A percentile compares a stretch with the other conserved stretches of the same genome.
phyloP scores from a whole-genome alignment of 2,329 filamentous ascomycete species.

The Colletotrichum chlorophyti region DNA sequence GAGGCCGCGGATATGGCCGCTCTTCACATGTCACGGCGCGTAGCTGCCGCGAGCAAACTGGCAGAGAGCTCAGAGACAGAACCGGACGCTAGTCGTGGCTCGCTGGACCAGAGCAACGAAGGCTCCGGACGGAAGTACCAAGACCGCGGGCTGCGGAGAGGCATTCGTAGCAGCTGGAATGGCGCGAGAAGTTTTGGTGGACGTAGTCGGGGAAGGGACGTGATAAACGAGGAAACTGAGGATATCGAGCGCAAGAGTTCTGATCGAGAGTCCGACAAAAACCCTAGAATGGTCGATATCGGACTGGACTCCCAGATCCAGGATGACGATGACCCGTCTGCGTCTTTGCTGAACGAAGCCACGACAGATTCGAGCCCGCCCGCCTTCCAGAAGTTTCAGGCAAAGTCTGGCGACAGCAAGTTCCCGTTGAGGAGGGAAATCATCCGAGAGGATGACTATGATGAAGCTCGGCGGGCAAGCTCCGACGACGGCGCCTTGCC shows the following conservation, averaged over 20 bases:
- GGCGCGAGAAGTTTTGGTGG: constrained; percentile 53
- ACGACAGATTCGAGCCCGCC: constrained; percentile 61
- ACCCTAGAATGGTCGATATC: constrained; percentile 80
- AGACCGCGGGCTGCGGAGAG: constrained; percentile 54
- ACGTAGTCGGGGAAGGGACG: constrained; percentile 33
- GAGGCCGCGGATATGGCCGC: constrained; percentile 96
- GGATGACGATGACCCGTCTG: constrained; percentile 65
- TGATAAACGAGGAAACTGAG: constrained; percentile 49
- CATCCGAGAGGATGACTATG: constrained; percentile 56
- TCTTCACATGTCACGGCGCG: constrained; percentile 84
- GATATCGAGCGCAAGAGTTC: constrained; percentile 46
- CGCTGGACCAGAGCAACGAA: constrained; percentile 61
- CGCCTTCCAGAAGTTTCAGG: constrained; percentile 67
- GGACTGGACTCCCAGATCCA: constrained; percentile 75
- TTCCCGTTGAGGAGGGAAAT: constrained; percentile 50
- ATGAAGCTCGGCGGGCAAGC: constrained; percentile 47
- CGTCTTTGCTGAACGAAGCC: constrained; percentile 64
- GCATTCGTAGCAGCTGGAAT: constrained; percentile 71
- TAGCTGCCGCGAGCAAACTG: constrained; percentile 83
- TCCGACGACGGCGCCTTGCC: constrained; percentile 44
- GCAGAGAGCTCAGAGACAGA: constrained; percentile 88
- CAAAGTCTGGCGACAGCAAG: constrained; percentile 43
- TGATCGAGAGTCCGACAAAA: constrained; percentile 37
- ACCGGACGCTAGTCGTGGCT: constrained; percentile 67
- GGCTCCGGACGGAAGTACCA: constrained; percentile 50